Evolutionary conservation across 1,139 yeast genomes (phyloP).

Genomic region (Zhuliangozyma parablackwelliae): DNA sequence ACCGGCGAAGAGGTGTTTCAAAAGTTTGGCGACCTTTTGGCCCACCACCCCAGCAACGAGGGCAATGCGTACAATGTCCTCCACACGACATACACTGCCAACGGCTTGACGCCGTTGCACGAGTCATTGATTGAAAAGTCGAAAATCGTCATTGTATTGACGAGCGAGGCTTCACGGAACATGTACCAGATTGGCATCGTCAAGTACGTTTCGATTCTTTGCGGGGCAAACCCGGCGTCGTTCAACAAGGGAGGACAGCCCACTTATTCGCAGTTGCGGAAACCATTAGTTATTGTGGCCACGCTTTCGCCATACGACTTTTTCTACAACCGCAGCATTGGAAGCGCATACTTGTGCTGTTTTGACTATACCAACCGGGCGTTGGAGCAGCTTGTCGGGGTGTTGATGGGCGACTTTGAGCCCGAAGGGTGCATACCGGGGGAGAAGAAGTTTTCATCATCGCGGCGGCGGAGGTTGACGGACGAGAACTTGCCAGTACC

Average conservation of each 20-base stretch:
- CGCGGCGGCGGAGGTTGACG: slow-evolving; percentile 16
- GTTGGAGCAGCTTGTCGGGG: slow-evolving; percentile 45
- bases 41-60: slow-evolving; percentile 29
- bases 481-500: slow-evolving; percentile 7
- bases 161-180: slow-evolving; percentile 61
- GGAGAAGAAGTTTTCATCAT: slow-evolving; percentile 30
- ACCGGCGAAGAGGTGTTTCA: slow-evolving; percentile 59
- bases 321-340: slow-evolving; percentile 50
- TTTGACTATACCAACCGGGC: slow-evolving; percentile 58
- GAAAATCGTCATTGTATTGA: slow-evolving; percentile 53
- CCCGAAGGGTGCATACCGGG: slow-evolving; percentile 62
- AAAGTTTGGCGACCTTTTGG: slow-evolving; percentile 40
- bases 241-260: slow-evolving; percentile 20
- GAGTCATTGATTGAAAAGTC: slow-evolving; percentile 54
- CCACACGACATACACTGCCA: slow-evolving; percentile 63
- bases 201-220: slow-evolving; percentile 52
- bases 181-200: slow-evolving; percentile 66
- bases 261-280: slow-evolving; percentile 25
- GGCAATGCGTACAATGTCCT: slow-evolving; percentile 42
- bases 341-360: slow-evolving; percentile 58
- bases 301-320: slow-evolving; percentile 65
- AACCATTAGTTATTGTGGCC: slow-evolving; percentile 58
- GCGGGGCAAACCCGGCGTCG: slow-evolving; percentile 45
- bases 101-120: slow-evolving; percentile 57
- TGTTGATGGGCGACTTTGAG: slow-evolving; percentile 50